Percentiles rank a stretch among this genome's conserved stretches.
Evolutionary conservation across 345 rosid species (phyloP).

Genomic region (Sonneratia caseolaris): DNA sequence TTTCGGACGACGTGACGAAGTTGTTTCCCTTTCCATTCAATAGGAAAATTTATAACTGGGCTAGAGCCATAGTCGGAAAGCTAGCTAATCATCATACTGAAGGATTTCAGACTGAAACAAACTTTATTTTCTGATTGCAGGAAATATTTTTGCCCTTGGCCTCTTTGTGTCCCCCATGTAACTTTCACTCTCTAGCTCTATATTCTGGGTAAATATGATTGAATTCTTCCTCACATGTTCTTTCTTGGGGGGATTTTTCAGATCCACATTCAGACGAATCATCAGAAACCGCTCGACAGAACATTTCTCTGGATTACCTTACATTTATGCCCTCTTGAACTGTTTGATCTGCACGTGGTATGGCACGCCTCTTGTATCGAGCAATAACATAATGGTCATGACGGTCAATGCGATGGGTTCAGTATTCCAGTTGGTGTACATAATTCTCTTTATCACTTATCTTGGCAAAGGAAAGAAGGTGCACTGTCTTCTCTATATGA

Average conservation of each 20-base stretch:
- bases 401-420: conserved; percentile 73
- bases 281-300: conserved; percentile 67
- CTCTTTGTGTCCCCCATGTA: conserved; percentile 78
- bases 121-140: conserved; percentile 29
- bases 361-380: conserved; percentile 60
- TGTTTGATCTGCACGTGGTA: conserved; percentile 84
- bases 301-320: conserved; percentile 82
- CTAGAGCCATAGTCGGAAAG: neutral
- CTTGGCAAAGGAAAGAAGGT: conserved; percentile 63
- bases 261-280: conserved; percentile 82
- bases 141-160: conserved; percentile 77
- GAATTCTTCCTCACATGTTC: conserved; percentile 1
- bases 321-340: conserved; percentile 68
- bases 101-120: neutral
- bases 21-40: neutral
- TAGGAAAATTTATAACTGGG: neutral
- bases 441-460: conserved; percentile 42
- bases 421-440: conserved; percentile 56
- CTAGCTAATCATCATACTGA: neutral
- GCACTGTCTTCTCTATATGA: neutral
- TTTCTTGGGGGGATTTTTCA: conserved; percentile 18
- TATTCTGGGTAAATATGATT: neutral
- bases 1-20: no score
- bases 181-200: conserved; percentile 14
- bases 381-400: conserved; percentile 43